phyloP scores from a whole-genome alignment of 805 yeast species.

The Saturnispora besseyi region DNA sequence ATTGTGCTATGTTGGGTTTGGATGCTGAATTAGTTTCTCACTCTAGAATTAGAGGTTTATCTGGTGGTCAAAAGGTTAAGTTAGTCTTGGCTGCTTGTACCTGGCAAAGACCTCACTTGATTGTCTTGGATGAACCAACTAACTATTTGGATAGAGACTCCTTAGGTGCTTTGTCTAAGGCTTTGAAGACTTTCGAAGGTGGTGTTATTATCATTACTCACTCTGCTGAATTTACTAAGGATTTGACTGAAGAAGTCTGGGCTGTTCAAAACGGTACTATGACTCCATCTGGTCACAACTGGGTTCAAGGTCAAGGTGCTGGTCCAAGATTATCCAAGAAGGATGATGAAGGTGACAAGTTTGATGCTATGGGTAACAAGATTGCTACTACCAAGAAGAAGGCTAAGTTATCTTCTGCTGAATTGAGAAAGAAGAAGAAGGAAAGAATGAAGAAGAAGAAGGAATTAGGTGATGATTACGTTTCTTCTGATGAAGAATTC shows the following conservation, averaged over 20 bases:
- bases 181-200: constrained; percentile 97
- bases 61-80: constrained; percentile 99
- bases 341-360: constrained; percentile 91
- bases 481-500: constrained; percentile 81
- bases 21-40: constrained; percentile 99
- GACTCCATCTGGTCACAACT: constrained; percentile 99
- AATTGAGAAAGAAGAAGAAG: constrained; percentile 99
- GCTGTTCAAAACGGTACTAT: constrained; percentile 95
- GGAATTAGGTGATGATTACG: constrained; percentile 99
- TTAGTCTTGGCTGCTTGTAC: constrained; percentile 99
- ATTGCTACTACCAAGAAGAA: constrained; percentile 92
- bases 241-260: constrained; percentile 99
- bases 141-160: constrained; percentile 99
- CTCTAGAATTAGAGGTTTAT: constrained; percentile 99
- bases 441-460: constrained; percentile 99
- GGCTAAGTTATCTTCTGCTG: constrained; percentile 96
- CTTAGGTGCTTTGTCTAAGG: constrained; percentile 98
- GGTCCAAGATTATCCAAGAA: constrained; percentile 99
- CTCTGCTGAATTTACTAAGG: constrained; percentile 99
- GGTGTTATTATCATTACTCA: constrained; percentile 99
- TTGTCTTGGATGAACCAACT: constrained; percentile 99
- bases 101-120: constrained; percentile 99
- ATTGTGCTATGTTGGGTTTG: constrained; percentile 97
- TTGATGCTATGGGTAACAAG: constrained; percentile 99
- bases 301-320: constrained; percentile 99